Base-by-base conservation (phyloP, 306 rosid genomes). In the Datisca glomerata region DNA sequence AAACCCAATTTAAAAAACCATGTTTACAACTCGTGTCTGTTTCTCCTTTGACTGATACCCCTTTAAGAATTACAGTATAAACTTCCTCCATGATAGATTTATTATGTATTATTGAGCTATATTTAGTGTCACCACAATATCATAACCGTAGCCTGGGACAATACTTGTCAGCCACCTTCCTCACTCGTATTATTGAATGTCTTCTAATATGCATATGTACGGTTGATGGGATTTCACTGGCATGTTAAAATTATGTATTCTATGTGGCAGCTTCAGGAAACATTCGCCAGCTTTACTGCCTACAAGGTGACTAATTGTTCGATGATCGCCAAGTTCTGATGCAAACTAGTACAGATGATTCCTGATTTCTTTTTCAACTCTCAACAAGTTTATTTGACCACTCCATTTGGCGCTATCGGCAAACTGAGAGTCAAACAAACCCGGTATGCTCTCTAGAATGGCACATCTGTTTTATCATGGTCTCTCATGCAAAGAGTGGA, bases 251-350 rank as follows among this genome's bases (percentile, higher is more conserved):
- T 49, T 44, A n/a, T 55, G 55, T 64, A 29, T 33, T 33, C 32
- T 18, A 25, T 51, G 44, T 64, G 57, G 33, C 94, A 91, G 98
- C 95, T 29, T 84, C 98, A 0, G 98, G 98, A 34, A 91, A 91
- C 69, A 78, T 91, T 46, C 98, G 98, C 25, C 98, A 91, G 70
- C 98, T 91, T 59, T 91, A 91, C 70, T 91, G 86, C 63, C 71
- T 84, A 27, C 98, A 84, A 71, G 86, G 98, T 18, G 98, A 91
- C 60, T 91, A 41, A 91, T 67, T n/a, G 13, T 13, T 45, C 10
- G 12, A 27, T 13, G 18, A 21, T 33, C 59, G 55, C 21, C 24
- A 13, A 43, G 41, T 19, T 21, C 42, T 42, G 61, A 21, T 23
- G 74, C 70, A 68, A 70, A 49, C 68, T 63, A 76, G 59, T 53